Conservation (phyloP, 148 eudicot genomes). For the Vaccinium corymbosum region DNA sequence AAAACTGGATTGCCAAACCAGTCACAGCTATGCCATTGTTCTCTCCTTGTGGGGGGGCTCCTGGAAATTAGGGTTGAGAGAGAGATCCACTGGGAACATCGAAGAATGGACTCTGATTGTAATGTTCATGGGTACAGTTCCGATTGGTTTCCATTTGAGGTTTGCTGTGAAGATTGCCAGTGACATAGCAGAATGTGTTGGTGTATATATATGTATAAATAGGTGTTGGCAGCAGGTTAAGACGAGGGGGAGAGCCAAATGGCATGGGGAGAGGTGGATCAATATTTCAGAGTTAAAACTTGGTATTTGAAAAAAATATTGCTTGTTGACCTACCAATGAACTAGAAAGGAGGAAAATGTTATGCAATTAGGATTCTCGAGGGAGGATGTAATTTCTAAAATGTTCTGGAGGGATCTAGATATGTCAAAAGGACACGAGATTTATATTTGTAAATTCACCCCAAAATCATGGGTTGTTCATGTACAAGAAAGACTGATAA, state of each 20-base stretch:
- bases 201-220: neutral
- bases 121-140: neutral
- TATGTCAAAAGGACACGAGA: neutral
- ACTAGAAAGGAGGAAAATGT: neutral
- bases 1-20: neutral
- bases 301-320: neutral
- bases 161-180: neutral
- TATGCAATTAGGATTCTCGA: neutral
- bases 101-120: neutral
- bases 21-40: neutral
- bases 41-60: neutral
- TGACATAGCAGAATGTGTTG: neutral
- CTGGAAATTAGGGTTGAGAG: neutral
- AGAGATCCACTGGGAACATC: neutral
- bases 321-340: neutral
- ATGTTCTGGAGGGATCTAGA: neutral
- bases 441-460: neutral
- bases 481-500: neutral
- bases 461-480: neutral
- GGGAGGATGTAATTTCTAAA: neutral
- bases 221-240: neutral
- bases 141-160: neutral
- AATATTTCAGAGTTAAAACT: neutral
- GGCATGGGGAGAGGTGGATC: neutral
- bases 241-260: neutral